These are phyloP conservation scores for Jamesozyma rosinii DNA, from an alignment of 805 yeast genomes.

Conservation along the genomic window DNA sequence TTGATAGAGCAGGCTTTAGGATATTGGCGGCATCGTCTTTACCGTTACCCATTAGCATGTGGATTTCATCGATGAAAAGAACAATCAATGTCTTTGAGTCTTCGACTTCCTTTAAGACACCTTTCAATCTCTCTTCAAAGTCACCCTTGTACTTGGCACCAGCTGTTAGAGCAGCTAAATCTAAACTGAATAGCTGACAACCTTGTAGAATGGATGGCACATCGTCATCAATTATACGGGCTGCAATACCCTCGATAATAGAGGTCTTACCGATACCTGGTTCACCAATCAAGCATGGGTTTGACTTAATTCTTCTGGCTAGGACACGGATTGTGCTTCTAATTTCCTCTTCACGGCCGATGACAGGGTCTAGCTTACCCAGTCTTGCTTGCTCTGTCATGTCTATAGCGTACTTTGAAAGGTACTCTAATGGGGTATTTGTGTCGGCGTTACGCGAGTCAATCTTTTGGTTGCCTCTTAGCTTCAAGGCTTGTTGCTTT, in stretches of 20 bases:
- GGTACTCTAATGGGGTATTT: constrained; percentile 70
- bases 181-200: constrained; percentile 77
- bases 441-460: constrained; percentile 93
- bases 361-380: constrained; percentile 95
- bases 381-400: constrained; percentile 87
- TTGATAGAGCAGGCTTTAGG: constrained; percentile 92
- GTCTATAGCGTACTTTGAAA: constrained; percentile 84
- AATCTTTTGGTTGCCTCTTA: constrained; percentile 85
- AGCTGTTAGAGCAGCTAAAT: constrained; percentile 92
- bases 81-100: constrained; percentile 78
- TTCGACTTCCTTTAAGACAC: constrained; percentile 89
- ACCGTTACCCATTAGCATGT: constrained; percentile 99
- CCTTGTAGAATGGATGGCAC: constrained; percentile 81
- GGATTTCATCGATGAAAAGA: constrained; percentile 93
- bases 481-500: constrained; percentile 64
- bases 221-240: constrained; percentile 89
- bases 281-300: constrained; percentile 94
- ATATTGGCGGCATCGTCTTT: constrained; percentile 94
- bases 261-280: constrained; percentile 99
- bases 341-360: constrained; percentile 97
- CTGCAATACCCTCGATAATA: constrained; percentile 97
- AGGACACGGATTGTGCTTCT: constrained; percentile 88
- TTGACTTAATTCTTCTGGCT: constrained; percentile 95
- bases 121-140: constrained; percentile 95
- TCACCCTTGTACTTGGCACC: constrained; percentile 99